phyloP scores from a whole-genome alignment of 2,329 filamentous ascomycete species.

The Aspergillus ruber region DNA sequence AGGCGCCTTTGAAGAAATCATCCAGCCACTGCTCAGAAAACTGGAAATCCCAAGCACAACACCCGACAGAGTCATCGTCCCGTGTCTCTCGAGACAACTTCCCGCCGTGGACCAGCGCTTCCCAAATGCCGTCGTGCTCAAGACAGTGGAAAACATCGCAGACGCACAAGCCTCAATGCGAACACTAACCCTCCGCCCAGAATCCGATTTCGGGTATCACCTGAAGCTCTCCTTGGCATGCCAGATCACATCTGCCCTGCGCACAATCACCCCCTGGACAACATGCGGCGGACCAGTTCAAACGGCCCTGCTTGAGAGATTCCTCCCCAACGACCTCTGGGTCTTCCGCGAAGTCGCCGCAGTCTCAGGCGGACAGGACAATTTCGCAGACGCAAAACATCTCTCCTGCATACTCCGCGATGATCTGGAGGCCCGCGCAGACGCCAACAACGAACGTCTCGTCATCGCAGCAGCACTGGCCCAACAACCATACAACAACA shows the following conservation, averaged over 20 bases:
- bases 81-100: slow-evolving; percentile 14
- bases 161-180: slow-evolving; percentile 18
- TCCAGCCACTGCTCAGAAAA: slow-evolving; percentile 11
- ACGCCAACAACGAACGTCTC: slow-evolving; percentile 10
- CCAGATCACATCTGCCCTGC: slow-evolving; percentile 16
- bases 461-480: slow-evolving; percentile 12
- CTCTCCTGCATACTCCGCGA: slow-evolving; percentile 18
- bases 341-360: slow-evolving; percentile 15
- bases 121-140: slow-evolving; percentile 8
- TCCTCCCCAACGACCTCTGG: slow-evolving; percentile 15
- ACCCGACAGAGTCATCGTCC: slow-evolving; percentile 8
- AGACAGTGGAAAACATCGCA: slow-evolving; percentile 6
- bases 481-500: slow-evolving; percentile 5
- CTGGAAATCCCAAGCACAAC: slow-evolving; percentile 6
- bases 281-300: slow-evolving; percentile 8
- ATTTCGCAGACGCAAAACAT: slow-evolving; percentile 14
- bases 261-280: slow-evolving; percentile 17
- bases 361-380: slow-evolving; percentile 11
- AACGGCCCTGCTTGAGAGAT: slow-evolving; percentile 9
- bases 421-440: slow-evolving; percentile 9
- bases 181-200: slow-evolving; percentile 12
- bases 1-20: slow-evolving; percentile 12
- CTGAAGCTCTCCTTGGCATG: slow-evolving; percentile 17
- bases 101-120: slow-evolving; percentile 11
- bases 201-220: slow-evolving; percentile 12